Evolutionary conservation across 306 rosid genomes (phyloP).

Genomic region (Malus sieversii): DNA sequence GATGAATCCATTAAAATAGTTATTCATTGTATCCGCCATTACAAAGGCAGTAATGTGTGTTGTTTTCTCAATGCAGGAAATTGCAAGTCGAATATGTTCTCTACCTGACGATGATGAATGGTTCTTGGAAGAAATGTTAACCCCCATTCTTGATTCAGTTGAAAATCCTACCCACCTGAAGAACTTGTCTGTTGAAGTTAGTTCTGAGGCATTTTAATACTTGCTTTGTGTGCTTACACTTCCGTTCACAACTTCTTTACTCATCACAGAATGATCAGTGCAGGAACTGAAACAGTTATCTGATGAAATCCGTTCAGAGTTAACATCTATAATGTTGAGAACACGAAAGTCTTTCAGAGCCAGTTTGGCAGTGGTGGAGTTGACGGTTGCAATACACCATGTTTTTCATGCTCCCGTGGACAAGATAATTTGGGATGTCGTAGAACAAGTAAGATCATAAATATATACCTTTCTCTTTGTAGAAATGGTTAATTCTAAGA

Average conservation of each 20-base stretch:
- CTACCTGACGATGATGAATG: slow-evolving; percentile 47
- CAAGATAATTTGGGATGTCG: slow-evolving; percentile 87
- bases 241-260: slow-evolving; percentile 16
- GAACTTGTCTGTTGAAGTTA: slow-evolving; percentile 65
- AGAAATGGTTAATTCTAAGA: neutral
- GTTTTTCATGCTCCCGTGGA: slow-evolving; percentile 91
- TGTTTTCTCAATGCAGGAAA: slow-evolving; percentile 43
- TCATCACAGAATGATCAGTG: slow-evolving; percentile 19
- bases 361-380: slow-evolving; percentile 70
- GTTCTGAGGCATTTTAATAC: slow-evolving; percentile 14
- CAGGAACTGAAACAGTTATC: slow-evolving; percentile 89
- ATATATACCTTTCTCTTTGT: neutral
- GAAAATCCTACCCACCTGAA: slow-evolving; percentile 83
- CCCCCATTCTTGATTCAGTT: slow-evolving; percentile 78
- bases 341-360: slow-evolving; percentile 35
- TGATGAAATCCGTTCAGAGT: slow-evolving; percentile 62
- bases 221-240: slow-evolving; percentile 5
- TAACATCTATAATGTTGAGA: slow-evolving; percentile 41
- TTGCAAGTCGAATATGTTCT: slow-evolving; percentile 36
- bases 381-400: slow-evolving; percentile 82
- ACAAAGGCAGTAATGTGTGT: neutral
- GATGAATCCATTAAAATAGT: neutral
- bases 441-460: slow-evolving; percentile 66
- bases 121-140: slow-evolving; percentile 55
- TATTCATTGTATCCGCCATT: neutral